These are phyloP conservation scores for Crithidia sp. DNA, from an alignment of 208 protist genomes.

Conservation along the genomic window DNA sequence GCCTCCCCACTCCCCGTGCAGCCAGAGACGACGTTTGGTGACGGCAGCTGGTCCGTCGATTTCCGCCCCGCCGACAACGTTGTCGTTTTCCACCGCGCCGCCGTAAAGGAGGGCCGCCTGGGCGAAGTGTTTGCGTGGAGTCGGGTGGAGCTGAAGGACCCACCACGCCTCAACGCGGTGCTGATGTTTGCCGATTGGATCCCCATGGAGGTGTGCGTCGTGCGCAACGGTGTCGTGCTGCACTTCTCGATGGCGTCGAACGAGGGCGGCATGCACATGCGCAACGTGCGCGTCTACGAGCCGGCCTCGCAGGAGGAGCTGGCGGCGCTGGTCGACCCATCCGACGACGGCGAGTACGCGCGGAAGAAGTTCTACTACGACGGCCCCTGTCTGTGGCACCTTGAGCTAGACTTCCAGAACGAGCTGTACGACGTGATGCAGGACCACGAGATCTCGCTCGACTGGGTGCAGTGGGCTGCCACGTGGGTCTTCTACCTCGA, in stretches of 20 bases:
- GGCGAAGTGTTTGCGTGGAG: slow-evolving; percentile 65
- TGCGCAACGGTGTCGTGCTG: slow-evolving; percentile 72
- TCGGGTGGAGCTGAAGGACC: slow-evolving; percentile 63
- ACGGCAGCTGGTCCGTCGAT: slow-evolving; percentile 52
- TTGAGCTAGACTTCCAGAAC: slow-evolving; percentile 83
- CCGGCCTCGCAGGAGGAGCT: slow-evolving; percentile 19
- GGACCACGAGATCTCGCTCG: slow-evolving; percentile 76
- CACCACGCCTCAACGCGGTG: slow-evolving; percentile 57
- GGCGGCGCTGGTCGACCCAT: slow-evolving; percentile 33
- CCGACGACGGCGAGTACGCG: slow-evolving; percentile 55
- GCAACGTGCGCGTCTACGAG: slow-evolving; percentile 85
- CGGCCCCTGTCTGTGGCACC: slow-evolving; percentile 82
- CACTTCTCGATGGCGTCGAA: slow-evolving; percentile 80
- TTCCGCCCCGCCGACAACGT: slow-evolving; percentile 56
- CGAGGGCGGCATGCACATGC: slow-evolving; percentile 87
- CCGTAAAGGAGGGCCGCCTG: slow-evolving; percentile 38
- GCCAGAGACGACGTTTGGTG: slow-evolving; percentile 24
- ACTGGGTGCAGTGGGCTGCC: slow-evolving; percentile 76
- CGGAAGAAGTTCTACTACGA: slow-evolving; percentile 82
- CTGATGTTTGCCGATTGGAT: slow-evolving; percentile 83
- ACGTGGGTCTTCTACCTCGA: slow-evolving; percentile 85
- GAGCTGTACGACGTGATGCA: slow-evolving; percentile 90
- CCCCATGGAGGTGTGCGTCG: slow-evolving; percentile 74
- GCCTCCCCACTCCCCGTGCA: background rate
- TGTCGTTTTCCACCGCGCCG: slow-evolving; percentile 52